A percentile compares a stretch with the other conserved stretches of the same genome.
Evolutionary conservation across 2,329 filamentous ascomycete genomes (phyloP).

Genomic region (Rhynchosporium secalis): DNA sequence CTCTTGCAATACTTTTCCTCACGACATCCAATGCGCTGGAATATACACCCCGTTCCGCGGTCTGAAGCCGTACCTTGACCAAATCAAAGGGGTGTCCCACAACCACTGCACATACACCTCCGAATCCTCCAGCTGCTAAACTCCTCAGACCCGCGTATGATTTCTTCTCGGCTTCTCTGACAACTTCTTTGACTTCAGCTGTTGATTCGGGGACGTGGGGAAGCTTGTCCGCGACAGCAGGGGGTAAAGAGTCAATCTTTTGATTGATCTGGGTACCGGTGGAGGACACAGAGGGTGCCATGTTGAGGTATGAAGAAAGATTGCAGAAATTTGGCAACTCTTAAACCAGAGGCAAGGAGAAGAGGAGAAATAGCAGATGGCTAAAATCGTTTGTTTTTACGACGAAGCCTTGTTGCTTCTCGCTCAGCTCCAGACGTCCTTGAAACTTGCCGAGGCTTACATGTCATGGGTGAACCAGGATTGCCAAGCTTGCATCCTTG

Average conservation of each 20-base stretch:
- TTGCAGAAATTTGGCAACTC: not conserved
- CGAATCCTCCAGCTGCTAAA: slow-evolving; percentile 85
- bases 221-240: slow-evolving; percentile 33
- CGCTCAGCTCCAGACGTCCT: not conserved
- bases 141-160: slow-evolving; percentile 69
- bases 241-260: slow-evolving; percentile 34
- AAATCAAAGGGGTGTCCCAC: slow-evolving; percentile 97
- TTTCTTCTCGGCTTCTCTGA: slow-evolving; percentile 35
- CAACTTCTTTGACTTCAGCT: slow-evolving; percentile 39
- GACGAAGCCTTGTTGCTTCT: slow-evolving; percentile 5
- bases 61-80: slow-evolving; percentile 96
- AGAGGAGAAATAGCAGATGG: not conserved
- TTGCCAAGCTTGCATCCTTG: not conserved
- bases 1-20: slow-evolving; percentile 79
- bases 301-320: slow-evolving; percentile 19
- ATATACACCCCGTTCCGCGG: slow-evolving; percentile 91
- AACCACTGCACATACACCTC: slow-evolving; percentile 89
- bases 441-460: slow-evolving; percentile 5
- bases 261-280: slow-evolving; percentile 34
- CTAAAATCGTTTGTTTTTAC: slow-evolving; percentile 7
- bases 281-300: slow-evolving; percentile 33
- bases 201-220: slow-evolving; percentile 40
- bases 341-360: not conserved
- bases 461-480: slow-evolving; percentile 1
- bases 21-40: slow-evolving; percentile 89